Evolutionary conservation across 805 yeast species (phyloP).

Genomic region (Dipodascopsis uninucleata): DNA sequence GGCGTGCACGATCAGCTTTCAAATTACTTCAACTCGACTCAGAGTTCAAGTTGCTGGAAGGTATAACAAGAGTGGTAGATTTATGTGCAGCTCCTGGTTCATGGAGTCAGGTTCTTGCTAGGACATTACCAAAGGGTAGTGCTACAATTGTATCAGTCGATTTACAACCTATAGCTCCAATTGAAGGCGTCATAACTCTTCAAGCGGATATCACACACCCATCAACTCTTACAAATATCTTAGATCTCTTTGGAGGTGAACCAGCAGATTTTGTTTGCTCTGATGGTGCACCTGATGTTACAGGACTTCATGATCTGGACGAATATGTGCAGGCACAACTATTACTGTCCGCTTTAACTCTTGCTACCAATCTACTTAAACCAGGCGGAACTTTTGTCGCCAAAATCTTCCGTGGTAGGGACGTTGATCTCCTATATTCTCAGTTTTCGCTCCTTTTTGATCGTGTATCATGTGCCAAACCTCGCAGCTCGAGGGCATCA

Average conservation of each 20-base stretch:
- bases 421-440: constrained; percentile 88
- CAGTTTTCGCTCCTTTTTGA: constrained; percentile 85
- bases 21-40: constrained; percentile 87
- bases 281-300: constrained; percentile 97
- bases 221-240: constrained; percentile 68
- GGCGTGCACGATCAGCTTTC: constrained; percentile 96
- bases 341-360: constrained; percentile 82
- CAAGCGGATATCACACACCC: constrained; percentile 99
- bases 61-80: constrained; percentile 82
- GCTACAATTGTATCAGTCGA: constrained; percentile 91
- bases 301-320: constrained; percentile 93
- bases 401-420: constrained; percentile 93
- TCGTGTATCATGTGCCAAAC: constrained; percentile 89
- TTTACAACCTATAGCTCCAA: constrained; percentile 95
- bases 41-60: constrained; percentile 74
- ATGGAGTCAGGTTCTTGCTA: constrained; percentile 92
- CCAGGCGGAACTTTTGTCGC: constrained; percentile 95
- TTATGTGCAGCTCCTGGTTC: constrained; percentile 98
- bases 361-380: constrained; percentile 82
- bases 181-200: constrained; percentile 80
- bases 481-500: constrained; percentile 91
- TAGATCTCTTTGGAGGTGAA: constrained; percentile 82
- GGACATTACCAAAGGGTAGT: constrained; percentile 43
- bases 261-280: constrained; percentile 94
- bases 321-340: constrained; percentile 96